These are phyloP conservation scores for Saksenaea oblongispora DNA, from an alignment of 371 early-diverging fungal species.

Conservation along the genomic window DNA sequence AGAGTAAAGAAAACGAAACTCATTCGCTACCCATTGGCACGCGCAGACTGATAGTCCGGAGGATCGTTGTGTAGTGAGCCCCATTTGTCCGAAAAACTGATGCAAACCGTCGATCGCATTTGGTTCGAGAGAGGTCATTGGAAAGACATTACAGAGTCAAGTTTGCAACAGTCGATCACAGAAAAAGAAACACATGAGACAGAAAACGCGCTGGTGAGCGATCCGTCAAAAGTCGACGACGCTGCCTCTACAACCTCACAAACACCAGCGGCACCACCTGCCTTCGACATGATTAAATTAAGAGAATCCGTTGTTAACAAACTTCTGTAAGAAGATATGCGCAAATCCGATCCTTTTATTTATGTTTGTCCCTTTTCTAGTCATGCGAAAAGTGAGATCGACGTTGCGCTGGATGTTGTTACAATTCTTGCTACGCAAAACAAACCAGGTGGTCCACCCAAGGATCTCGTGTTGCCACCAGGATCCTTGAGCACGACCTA, in stretches of 20 bases:
- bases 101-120: conserved; percentile 57
- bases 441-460: conserved; percentile 27
- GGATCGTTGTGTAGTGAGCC: conserved; percentile 39
- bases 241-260: conserved; percentile 7
- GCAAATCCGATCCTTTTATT: not conserved
- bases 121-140: conserved; percentile 58
- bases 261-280: conserved; percentile 21
- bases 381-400: conserved; percentile 74
- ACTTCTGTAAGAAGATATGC: conserved; percentile 31
- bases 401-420: conserved; percentile 75
- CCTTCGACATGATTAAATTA: conserved; percentile 38
- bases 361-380: conserved; percentile 21
- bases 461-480: conserved; percentile 46
- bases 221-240: not conserved
- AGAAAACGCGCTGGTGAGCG: conserved; percentile 8
- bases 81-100: conserved; percentile 54
- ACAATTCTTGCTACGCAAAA: conserved; percentile 62
- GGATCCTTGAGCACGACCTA: conserved; percentile 60
- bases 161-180: conserved; percentile 26
- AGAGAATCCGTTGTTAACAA: conserved; percentile 49
- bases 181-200: conserved; percentile 10
- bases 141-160: conserved; percentile 53
- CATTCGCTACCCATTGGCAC: not conserved
- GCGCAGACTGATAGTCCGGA: not conserved
- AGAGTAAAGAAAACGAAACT: conserved; percentile 35